Percentiles rank a stretch among this genome's conserved stretches.
phyloP scores from a whole-genome alignment of 2,329 filamentous ascomycete species.

The Cladosporium phlei region DNA sequence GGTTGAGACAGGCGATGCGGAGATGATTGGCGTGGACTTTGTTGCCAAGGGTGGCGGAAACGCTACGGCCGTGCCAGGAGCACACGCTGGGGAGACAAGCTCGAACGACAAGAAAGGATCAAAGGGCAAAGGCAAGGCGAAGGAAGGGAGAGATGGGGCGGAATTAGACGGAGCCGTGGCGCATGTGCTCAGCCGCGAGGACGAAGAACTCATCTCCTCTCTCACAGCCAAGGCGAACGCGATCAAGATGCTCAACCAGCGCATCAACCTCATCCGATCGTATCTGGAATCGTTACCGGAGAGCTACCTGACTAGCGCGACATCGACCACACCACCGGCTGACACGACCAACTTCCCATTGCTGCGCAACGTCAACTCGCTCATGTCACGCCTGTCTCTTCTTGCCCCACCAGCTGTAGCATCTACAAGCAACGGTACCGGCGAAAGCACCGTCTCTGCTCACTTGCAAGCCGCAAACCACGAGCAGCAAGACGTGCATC shows the following conservation, averaged over 20 bases:
- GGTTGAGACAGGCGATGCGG: conserved; percentile 88
- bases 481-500: conserved; percentile 77
- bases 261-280: conserved; percentile 51
- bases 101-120: conserved; percentile 34
- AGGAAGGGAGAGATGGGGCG: conserved; percentile 38
- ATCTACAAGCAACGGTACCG: conserved; percentile 49
- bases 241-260: conserved; percentile 78
- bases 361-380: conserved; percentile 80
- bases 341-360: conserved; percentile 58
- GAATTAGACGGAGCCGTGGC: conserved; percentile 29
- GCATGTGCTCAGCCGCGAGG: conserved; percentile 51
- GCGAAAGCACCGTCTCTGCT: conserved; percentile 43
- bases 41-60: conserved; percentile 81
- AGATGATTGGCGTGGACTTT: conserved; percentile 96
- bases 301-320: conserved; percentile 54
- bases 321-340: conserved; percentile 31
- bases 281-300: conserved; percentile 72
- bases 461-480: conserved; percentile 50
- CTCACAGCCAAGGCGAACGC: conserved; percentile 88
- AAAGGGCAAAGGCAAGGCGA: conserved; percentile 34
- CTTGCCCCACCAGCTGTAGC: conserved; percentile 73
- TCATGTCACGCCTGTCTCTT: conserved; percentile 77
- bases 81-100: conserved; percentile 30
- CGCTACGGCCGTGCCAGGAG: conserved; percentile 55
- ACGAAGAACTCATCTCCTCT: conserved; percentile 61